Evolutionary conservation across 164 flowering plant species (phyloP).

Genomic region (Stephania cephalantha): DNA sequence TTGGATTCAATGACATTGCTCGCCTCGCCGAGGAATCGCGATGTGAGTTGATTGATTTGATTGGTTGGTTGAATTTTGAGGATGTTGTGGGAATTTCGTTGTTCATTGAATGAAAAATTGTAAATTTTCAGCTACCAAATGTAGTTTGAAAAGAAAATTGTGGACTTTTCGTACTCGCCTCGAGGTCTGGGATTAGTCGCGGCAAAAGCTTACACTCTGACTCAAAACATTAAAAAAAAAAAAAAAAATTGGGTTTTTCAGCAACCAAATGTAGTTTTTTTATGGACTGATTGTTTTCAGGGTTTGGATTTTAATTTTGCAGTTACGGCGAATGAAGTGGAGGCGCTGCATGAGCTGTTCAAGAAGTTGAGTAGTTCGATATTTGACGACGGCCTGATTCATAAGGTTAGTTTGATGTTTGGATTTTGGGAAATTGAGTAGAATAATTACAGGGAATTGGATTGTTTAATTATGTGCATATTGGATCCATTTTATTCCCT

Average conservation of each 20-base stretch:
- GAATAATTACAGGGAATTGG: neutral
- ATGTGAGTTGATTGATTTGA: conserved; percentile 21
- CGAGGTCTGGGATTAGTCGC: too few species aligned
- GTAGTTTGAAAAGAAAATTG: too few species aligned
- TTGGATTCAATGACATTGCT: conserved; percentile 16
- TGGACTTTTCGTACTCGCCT: too few species aligned
- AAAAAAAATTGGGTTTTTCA: too few species aligned
- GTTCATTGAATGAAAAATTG: too few species aligned
- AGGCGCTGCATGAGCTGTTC: conserved; percentile 62
- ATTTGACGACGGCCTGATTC: conserved; percentile 61
- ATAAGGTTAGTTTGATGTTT: conserved; percentile 19
- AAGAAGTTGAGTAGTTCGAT: conserved; percentile 69
- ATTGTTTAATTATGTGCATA: neutral
- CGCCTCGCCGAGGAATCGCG: conserved; percentile 31
- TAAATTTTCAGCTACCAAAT: too few species aligned
- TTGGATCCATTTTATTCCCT: too few species aligned
- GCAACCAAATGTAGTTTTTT: neutral
- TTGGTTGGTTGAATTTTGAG: too few species aligned
- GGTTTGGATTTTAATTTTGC: conserved; percentile 12
- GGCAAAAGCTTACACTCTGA: too few species aligned
- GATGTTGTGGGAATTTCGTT: too few species aligned
- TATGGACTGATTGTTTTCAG: too few species aligned
- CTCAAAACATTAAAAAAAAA: too few species aligned
- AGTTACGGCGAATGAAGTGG: conserved; percentile 75
- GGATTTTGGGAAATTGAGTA: neutral